phyloP scores from a whole-genome alignment of 1,284 basidiomycete species.

The Fistulinella cinereoalba region DNA sequence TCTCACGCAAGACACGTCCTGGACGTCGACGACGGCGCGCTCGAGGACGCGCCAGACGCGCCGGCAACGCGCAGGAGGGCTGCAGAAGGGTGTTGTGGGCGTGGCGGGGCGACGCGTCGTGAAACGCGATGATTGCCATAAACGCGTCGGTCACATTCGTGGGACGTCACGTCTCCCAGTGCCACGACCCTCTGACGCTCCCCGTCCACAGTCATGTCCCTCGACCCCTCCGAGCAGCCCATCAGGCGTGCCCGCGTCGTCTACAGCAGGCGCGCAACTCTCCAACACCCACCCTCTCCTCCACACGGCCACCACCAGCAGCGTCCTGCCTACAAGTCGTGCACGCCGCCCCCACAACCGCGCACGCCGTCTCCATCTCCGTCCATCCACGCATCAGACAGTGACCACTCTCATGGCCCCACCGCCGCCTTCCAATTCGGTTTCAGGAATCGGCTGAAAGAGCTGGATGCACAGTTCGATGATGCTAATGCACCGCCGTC shows the following conservation, averaged over 20 bases:
- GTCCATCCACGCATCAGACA: constrained; percentile 12
- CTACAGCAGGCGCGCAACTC: constrained; percentile 26
- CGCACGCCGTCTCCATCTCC: constrained; percentile 8
- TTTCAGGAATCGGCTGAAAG: constrained; percentile 26
- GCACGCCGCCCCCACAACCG: neutral
- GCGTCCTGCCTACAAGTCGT: too few species aligned
- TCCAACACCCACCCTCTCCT: constrained; percentile 1
- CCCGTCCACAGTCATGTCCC: constrained; percentile 15
- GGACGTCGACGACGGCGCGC: constrained; percentile 1
- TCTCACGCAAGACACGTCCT: constrained; percentile 5
- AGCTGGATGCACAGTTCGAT: constrained; percentile 27
- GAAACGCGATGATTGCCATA: constrained; percentile 27
- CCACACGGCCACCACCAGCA: too few species aligned
- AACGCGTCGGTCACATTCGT: constrained; percentile 35
- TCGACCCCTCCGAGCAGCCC: neutral
- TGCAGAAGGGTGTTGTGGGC: neutral
- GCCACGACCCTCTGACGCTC: constrained; percentile 4
- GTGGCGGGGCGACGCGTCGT: constrained; percentile 15
- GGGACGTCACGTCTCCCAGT: constrained; percentile 27
- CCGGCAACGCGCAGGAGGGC: constrained; percentile 1
- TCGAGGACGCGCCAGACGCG: constrained; percentile 7
- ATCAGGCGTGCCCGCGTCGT: constrained; percentile 28
- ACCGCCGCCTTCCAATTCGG: constrained; percentile 20
- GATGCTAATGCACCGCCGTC: constrained; percentile 4
- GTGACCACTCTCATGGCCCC: constrained; percentile 6